A percentile compares a stretch with the other conserved stretches of the same genome.
Evolutionary conservation across 2,329 filamentous ascomycete genomes (phyloP).

Genomic region (Escovopsis sp.): DNA sequence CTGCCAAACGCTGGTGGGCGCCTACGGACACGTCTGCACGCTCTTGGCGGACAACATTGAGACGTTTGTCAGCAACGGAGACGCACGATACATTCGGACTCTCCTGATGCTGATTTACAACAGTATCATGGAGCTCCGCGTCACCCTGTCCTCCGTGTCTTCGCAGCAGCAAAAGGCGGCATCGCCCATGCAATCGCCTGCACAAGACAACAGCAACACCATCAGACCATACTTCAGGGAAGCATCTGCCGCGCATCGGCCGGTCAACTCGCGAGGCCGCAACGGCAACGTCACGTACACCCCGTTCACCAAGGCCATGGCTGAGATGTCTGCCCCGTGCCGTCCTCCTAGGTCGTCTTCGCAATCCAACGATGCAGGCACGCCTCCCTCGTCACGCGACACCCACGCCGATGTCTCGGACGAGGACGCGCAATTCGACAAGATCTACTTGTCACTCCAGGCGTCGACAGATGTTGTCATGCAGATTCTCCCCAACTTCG

Average conservation of each 20-base stretch:
- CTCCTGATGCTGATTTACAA: slow-evolving; percentile 50
- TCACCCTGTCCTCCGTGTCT: slow-evolving; percentile 29
- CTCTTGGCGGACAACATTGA: slow-evolving; percentile 47
- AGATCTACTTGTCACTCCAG: slow-evolving; percentile 63
- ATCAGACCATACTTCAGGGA: slow-evolving; percentile 36
- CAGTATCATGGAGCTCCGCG: slow-evolving; percentile 51
- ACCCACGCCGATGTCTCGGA: slow-evolving; percentile 50
- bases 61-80: slow-evolving; percentile 48
- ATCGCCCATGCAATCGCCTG: no score
- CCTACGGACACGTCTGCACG: slow-evolving; percentile 51
- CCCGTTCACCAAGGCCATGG: slow-evolving; percentile 38
- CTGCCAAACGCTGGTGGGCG: slow-evolving; percentile 47
- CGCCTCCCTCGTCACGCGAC: slow-evolving; percentile 32
- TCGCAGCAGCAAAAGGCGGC: slow-evolving; percentile 11
- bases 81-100: slow-evolving; percentile 51
- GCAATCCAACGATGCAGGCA: slow-evolving; percentile 70
- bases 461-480: slow-evolving; percentile 60
- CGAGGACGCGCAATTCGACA: slow-evolving; percentile 70
- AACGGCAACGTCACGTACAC: slow-evolving; percentile 30
- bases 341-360: slow-evolving; percentile 51
- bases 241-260: slow-evolving; percentile 33
- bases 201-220: slow-evolving; percentile 26
- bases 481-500: slow-evolving; percentile 54
- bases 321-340: slow-evolving; percentile 31
- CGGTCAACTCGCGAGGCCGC: slow-evolving; percentile 17